Conservation (phyloP, 257 asterid genomes). For the Scutellaria galericulata region DNA sequence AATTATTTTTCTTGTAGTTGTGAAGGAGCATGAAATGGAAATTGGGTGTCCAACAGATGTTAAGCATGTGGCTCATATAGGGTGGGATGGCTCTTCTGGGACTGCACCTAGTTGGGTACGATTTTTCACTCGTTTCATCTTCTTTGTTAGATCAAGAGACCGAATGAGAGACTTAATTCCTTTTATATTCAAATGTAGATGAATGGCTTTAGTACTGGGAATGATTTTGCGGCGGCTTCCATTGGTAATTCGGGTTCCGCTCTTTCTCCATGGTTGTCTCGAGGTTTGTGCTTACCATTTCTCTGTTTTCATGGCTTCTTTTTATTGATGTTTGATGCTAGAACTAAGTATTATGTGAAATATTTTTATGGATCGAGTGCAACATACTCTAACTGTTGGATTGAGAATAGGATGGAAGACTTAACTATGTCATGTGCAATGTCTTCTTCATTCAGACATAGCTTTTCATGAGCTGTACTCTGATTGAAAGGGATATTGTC, state of each 20-base stretch:
- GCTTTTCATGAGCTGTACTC: too few relatives aligned
- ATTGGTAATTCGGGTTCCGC: conserved; percentile 65
- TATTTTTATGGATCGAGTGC: too few relatives aligned
- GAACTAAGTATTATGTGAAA: too few relatives aligned
- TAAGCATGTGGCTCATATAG: conserved; percentile 72
- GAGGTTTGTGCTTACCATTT: conserved; percentile 48
- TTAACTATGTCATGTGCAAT: conserved; percentile 34
- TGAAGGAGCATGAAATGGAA: conserved; percentile 68
- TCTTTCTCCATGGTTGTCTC: conserved; percentile 85
- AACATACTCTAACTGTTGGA: too few relatives aligned
- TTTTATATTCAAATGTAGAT: conserved; percentile 37
- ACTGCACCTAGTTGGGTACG: conserved; percentile 71
- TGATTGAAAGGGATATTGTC: too few relatives aligned
- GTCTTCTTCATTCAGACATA: conserved; percentile 24
- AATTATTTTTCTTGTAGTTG: conserved; percentile 43
- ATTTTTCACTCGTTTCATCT: neutral
- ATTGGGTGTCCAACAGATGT: conserved; percentile 78
- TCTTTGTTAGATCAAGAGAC: neutral
- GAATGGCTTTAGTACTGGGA: conserved; percentile 54
- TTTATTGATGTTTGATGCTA: neutral
- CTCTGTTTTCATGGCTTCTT: too few relatives aligned
- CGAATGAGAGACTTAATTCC: neutral
- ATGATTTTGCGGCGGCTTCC: conserved; percentile 56
- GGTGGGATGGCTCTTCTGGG: conserved; percentile 67
- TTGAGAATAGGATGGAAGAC: too few relatives aligned